These are phyloP conservation scores for Saccharomycodes ludwigii DNA, from an alignment of 805 yeast genomes.

Conservation along the genomic window DNA sequence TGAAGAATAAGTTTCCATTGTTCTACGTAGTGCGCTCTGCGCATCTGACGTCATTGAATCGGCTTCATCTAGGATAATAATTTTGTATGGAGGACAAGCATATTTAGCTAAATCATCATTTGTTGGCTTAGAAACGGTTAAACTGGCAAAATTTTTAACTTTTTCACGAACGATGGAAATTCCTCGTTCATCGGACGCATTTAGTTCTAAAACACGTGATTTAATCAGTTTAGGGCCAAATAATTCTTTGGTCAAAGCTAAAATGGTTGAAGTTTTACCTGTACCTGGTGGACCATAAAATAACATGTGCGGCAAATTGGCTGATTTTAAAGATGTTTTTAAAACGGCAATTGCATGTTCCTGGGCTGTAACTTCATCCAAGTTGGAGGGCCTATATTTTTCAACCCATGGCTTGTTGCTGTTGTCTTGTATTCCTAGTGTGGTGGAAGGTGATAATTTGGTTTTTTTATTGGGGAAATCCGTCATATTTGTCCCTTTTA, in stretches of 20 bases:
- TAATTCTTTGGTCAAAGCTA: constrained; percentile 69
- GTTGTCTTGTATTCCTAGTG: too few species aligned
- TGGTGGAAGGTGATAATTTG: too few species aligned
- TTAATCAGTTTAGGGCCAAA: constrained; percentile 64
- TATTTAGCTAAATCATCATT: constrained; percentile 55
- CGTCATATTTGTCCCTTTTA: too few species aligned
- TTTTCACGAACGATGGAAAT: constrained; percentile 78
- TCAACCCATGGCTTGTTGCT: constrained; percentile 87
- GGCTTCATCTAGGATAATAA: constrained; percentile 88
- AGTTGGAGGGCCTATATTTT: constrained; percentile 79
- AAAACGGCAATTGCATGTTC: constrained; percentile 78
- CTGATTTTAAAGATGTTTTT: constrained; percentile 62
- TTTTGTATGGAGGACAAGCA: constrained; percentile 95
- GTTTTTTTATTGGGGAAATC: too few species aligned
- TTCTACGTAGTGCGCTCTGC: constrained; percentile 87
- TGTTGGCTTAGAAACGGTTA: constrained; percentile 72
- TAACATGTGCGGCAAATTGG: constrained; percentile 83
- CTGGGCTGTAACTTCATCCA: constrained; percentile 86
- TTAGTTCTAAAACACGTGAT: constrained; percentile 65
- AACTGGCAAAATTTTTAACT: constrained; percentile 75
- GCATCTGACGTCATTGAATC: constrained; percentile 98
- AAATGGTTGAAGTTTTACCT: constrained; percentile 80
- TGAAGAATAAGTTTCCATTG: constrained; percentile 81
- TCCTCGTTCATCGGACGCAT: constrained; percentile 89
- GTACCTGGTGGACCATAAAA: constrained; percentile 94